Evolutionary conservation across 1,284 basidiomycete genomes (phyloP).

Genomic region (Laetiporus sulphureus): DNA sequence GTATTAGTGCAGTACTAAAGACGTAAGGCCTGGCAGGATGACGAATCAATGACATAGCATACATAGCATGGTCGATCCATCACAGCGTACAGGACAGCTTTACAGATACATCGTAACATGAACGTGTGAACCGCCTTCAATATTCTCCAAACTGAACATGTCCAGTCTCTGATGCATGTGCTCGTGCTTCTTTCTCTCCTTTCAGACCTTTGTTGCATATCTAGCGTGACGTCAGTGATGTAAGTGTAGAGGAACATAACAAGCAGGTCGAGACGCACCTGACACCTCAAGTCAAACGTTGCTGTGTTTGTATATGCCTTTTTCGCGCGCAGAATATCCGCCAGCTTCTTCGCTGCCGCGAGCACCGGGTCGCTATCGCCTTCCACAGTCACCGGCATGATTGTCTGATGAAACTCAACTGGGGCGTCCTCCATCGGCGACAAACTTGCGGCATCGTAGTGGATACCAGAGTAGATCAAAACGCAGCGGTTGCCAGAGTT

Average conservation of each 20-base stretch:
- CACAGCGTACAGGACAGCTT: no score
- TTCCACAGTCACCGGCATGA: constrained; percentile 57
- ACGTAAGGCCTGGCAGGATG: no score
- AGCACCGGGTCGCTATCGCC: constrained; percentile 51
- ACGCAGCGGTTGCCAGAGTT: constrained; percentile 42
- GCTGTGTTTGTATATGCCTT: constrained; percentile 87
- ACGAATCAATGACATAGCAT: no score
- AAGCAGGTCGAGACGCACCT: constrained; percentile 36
- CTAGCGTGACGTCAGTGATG: constrained; percentile 29
- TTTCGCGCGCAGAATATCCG: constrained; percentile 62
- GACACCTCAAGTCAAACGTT: constrained; percentile 83
- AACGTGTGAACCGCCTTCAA: constrained; percentile 35
- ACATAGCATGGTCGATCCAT: no score
- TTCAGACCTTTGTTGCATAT: constrained; percentile 74
- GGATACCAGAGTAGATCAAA: constrained; percentile 88
- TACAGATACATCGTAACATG: no score
- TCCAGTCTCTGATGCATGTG: constrained; percentile 82
- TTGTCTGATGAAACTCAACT: constrained; percentile 81
- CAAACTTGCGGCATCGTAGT: constrained; percentile 85
- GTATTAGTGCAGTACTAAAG: no score
- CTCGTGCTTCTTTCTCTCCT: constrained; percentile 87
- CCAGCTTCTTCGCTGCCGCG: constrained; percentile 64
- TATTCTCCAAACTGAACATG: constrained; percentile 89
- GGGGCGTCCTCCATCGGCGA: constrained; percentile 74
- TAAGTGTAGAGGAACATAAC: neutral